These are phyloP conservation scores for Coprinopsis cinerea DNA, from an alignment of 768 basidiomycete species.

Conservation along the genomic window DNA sequence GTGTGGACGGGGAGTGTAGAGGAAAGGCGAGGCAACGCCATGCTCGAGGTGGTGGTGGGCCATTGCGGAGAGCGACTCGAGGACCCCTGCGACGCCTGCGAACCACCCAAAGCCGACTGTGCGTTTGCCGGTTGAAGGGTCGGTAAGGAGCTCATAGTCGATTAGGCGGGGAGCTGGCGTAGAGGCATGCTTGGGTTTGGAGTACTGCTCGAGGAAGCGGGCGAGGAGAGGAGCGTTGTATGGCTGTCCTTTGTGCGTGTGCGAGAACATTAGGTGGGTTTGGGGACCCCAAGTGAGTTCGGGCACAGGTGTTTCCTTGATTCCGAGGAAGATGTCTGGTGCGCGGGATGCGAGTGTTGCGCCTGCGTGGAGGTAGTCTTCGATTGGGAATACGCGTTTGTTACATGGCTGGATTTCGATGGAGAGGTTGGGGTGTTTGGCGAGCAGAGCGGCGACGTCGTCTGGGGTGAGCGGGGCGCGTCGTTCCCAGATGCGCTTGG, in stretches of 20 bases:
- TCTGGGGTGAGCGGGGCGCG: slow-evolving; percentile 78
- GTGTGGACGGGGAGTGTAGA: slow-evolving; percentile 78
- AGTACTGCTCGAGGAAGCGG: slow-evolving; percentile 40
- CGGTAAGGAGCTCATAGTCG: slow-evolving; percentile 82
- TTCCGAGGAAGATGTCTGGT: slow-evolving; percentile 72
- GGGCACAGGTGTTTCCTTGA: slow-evolving; percentile 77
- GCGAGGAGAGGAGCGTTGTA: slow-evolving; percentile 82
- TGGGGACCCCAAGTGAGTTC: slow-evolving; percentile 44
- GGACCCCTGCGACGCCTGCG: slow-evolving; percentile 63
- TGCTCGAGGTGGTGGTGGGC: slow-evolving; percentile 49
- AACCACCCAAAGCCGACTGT: slow-evolving; percentile 91
- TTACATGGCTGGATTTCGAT: slow-evolving; percentile 69
- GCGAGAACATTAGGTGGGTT: slow-evolving; percentile 89
- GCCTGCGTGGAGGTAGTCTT: slow-evolving; percentile 73
- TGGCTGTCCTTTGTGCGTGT: slow-evolving; percentile 80
- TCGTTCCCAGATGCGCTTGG: slow-evolving; percentile 79
- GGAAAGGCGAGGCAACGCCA: slow-evolving; percentile 78
- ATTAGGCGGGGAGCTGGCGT: slow-evolving; percentile 47
- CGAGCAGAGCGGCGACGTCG: slow-evolving; percentile 51
- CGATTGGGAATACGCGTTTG: slow-evolving; percentile 61
- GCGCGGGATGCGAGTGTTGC: slow-evolving; percentile 58
- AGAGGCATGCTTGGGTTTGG: slow-evolving; percentile 3
- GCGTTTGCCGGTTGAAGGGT: slow-evolving; percentile 53
- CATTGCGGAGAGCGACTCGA: neutral
- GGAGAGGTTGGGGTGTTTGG: slow-evolving; percentile 44